phyloP scores from a whole-genome alignment of 768 basidiomycete species.

The Suillus bovinus region DNA sequence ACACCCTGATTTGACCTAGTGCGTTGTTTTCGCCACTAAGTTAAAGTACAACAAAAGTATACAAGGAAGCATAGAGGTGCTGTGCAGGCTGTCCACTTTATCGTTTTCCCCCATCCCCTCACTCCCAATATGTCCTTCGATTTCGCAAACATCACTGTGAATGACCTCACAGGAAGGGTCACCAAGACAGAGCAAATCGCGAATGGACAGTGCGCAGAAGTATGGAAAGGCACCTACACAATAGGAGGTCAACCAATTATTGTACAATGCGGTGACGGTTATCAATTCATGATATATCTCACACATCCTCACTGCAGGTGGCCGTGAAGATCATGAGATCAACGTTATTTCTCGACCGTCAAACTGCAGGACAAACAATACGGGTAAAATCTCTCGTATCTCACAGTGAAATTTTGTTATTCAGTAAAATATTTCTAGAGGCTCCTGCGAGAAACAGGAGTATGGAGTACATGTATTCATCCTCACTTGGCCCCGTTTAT shows the following conservation, averaged over 20 bases:
- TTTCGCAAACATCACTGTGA: background rate
- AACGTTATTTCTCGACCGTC: background rate
- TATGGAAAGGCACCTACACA: background rate
- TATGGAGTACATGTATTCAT: constrained; percentile 25
- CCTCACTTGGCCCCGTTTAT: constrained; percentile 28
- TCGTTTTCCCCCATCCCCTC: background rate
- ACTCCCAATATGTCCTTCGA: background rate
- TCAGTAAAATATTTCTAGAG: constrained; percentile 16
- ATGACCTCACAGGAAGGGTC: background rate
- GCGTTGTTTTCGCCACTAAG: background rate
- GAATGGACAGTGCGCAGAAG: background rate
- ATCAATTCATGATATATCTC: background rate
- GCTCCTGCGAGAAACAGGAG: constrained; percentile 28
- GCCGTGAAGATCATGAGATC: background rate
- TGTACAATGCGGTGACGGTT: background rate
- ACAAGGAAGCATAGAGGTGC: background rate
- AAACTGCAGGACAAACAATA: background rate
- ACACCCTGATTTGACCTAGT: background rate
- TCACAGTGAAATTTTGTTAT: background rate
- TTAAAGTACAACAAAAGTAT: background rate
- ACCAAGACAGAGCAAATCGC: background rate
- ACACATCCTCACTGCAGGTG: background rate
- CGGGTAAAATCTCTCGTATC: background rate
- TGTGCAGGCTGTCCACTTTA: background rate
- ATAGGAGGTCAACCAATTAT: background rate